Evolutionary conservation across 129 eudicot genomes (phyloP).

Genomic region (Gnaphalium uliginosum): DNA sequence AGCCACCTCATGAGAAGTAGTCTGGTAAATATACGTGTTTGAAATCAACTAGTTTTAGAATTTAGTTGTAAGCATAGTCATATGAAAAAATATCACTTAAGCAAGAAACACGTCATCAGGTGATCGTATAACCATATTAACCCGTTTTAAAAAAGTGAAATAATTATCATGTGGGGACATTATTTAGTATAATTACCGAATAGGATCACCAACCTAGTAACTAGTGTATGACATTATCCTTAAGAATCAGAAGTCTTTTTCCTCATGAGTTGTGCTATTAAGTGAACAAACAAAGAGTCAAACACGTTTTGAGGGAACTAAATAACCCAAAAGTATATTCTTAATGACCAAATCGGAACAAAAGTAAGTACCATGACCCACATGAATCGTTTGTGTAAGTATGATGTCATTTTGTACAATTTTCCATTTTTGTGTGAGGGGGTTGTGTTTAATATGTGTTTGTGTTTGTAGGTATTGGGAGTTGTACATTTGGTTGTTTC

Average conservation of each 20-base stretch:
- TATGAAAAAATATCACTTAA: not conserved
- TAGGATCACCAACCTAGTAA: not conserved
- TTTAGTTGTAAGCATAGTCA: not conserved
- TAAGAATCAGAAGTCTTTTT: not conserved
- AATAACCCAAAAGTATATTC: not conserved
- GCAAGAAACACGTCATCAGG: not conserved
- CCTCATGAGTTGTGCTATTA: not conserved
- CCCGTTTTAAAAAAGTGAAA: not conserved
- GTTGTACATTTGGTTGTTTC: constrained; percentile 81
- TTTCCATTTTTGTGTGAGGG: not conserved
- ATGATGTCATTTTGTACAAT: not conserved
- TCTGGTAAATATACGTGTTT: no score
- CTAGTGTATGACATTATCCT: not conserved
- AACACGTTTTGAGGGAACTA: not conserved
- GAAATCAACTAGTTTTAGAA: not conserved
- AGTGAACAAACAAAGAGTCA: not conserved
- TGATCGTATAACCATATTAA: not conserved
- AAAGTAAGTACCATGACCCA: not conserved
- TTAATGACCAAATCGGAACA: not conserved
- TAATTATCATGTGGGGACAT: not conserved
- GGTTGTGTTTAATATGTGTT: constrained; percentile 26
- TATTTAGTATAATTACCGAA: not conserved
- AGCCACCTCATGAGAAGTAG: not conserved
- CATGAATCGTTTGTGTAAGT: not conserved
- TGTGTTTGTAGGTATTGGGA: constrained; percentile 50